Percentiles rank a stretch among this genome's conserved stretches.
phyloP scores from a whole-genome alignment of 306 rosid genomes.

The Betula pendula region DNA sequence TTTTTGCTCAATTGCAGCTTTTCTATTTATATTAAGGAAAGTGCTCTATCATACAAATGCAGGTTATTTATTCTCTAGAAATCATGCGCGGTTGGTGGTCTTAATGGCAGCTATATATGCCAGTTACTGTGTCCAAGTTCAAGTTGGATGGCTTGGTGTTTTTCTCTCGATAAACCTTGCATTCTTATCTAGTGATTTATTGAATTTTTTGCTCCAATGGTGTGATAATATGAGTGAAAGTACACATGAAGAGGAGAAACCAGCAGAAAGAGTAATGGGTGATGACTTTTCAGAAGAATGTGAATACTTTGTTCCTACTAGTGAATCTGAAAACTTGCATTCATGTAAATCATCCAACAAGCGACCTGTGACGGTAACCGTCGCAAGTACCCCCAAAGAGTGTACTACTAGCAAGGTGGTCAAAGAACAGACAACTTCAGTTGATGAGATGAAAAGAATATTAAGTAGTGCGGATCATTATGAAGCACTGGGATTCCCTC shows the following conservation, averaged over 20 bases:
- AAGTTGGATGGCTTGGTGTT: conserved; percentile 91
- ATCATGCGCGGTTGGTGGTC: conserved; percentile 92
- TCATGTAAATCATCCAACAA: conserved; percentile 73
- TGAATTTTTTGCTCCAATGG: conserved; percentile 81
- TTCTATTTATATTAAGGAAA: conserved; percentile 7
- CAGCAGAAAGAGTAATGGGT: conserved; percentile 61
- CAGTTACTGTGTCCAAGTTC: conserved; percentile 79
- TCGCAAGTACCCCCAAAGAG: conserved; percentile 53
- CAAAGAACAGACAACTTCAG: conserved; percentile 54
- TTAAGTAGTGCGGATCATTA: conserved; percentile 71
- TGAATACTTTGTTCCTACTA: conserved; percentile 62
- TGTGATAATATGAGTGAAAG: conserved; percentile 81
- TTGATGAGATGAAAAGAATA: conserved; percentile 86
- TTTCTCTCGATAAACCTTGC: conserved; percentile 82
- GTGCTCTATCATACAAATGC: conserved; percentile 34
- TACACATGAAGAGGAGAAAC: conserved; percentile 75
- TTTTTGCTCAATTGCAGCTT: conserved; percentile 6
- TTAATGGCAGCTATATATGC: conserved; percentile 74
- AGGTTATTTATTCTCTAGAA: conserved; percentile 93
- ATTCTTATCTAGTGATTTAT: conserved; percentile 76
- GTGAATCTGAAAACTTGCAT: conserved; percentile 67
- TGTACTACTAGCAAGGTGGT: conserved; percentile 53
- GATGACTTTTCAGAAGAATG: conserved; percentile 72
- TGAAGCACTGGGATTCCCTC: conserved; percentile 77
- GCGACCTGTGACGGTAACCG: conserved; percentile 52